A percentile compares a stretch with the other conserved stretches of the same genome.
These are phyloP conservation scores for Coemansia sp. DNA, from an alignment of 192 early-diverging fungal genomes.

Conservation along the genomic window DNA sequence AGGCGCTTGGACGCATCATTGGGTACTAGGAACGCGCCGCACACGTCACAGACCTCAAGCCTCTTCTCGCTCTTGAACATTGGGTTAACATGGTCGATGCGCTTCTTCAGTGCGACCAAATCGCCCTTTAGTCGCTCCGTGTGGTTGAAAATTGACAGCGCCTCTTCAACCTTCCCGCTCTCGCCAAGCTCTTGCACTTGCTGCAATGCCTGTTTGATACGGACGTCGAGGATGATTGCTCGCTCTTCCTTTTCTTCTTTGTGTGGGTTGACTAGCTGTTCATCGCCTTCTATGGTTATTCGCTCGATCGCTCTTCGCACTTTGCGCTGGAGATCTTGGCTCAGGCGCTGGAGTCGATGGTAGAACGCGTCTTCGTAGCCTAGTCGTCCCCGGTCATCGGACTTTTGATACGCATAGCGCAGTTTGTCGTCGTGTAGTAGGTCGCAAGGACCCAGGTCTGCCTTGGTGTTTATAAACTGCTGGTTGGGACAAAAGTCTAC, in stretches of 20 bases:
- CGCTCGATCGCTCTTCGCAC: slow-evolving; percentile 70
- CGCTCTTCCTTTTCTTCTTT: slow-evolving; percentile 81
- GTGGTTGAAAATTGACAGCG: slow-evolving; percentile 59
- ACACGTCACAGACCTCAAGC: slow-evolving; percentile 81
- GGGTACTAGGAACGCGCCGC: slow-evolving; percentile 79
- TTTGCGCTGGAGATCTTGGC: slow-evolving; percentile 68
- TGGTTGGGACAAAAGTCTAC: slow-evolving; percentile 81
- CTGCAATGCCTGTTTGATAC: slow-evolving; percentile 65
- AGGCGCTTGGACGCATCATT: slow-evolving; percentile 79
- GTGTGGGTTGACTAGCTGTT: slow-evolving; percentile 59
- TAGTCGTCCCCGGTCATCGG: slow-evolving; percentile 63
- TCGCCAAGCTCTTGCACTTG: slow-evolving; percentile 74
- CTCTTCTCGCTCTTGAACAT: slow-evolving; percentile 70
- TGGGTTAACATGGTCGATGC: slow-evolving; percentile 57
- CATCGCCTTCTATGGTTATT: slow-evolving; percentile 63
- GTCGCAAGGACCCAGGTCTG: slow-evolving; percentile 69
- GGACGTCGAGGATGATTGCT: slow-evolving; percentile 76
- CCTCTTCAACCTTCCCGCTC: slow-evolving; percentile 72
- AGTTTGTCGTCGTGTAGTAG: slow-evolving; percentile 82
- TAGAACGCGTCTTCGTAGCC: slow-evolving; percentile 77
- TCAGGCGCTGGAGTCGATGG: slow-evolving; percentile 60
- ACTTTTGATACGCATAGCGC: slow-evolving; percentile 58
- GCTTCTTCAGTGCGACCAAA: slow-evolving; percentile 56
- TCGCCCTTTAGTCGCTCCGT: slow-evolving; percentile 70
- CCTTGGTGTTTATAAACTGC: slow-evolving; percentile 87